Conservation (phyloP, 23 red algal genomes). For the Cyanidioschyzon merolae region DNA sequence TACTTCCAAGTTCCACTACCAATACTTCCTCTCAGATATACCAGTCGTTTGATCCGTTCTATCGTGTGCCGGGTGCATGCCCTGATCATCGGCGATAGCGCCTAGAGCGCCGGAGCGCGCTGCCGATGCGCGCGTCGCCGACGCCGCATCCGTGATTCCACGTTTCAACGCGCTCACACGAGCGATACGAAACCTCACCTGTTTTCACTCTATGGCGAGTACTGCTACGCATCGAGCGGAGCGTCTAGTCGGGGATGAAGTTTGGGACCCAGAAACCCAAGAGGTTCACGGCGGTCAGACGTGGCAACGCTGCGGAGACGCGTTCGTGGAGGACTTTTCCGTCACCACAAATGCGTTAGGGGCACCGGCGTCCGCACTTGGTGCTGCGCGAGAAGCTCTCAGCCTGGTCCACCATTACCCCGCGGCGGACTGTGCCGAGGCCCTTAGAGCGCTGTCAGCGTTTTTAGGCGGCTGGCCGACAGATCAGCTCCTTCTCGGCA, state of each 20-base stretch:
- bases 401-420: slow-evolving; percentile 84
- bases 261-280: slow-evolving; percentile 86
- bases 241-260: background rate
- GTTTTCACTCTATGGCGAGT: too few relatives aligned
- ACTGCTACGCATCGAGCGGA: background rate
- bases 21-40: too few relatives aligned
- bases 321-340: slow-evolving; percentile 73
- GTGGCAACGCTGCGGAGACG: slow-evolving; percentile 60
- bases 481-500: slow-evolving; percentile 68
- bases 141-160: too few relatives aligned
- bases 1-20: too few relatives aligned
- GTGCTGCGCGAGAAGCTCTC: slow-evolving; percentile 38
- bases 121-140: too few relatives aligned
- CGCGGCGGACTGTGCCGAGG: slow-evolving; percentile 50
- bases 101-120: too few relatives aligned
- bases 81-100: too few relatives aligned
- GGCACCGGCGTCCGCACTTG: slow-evolving; percentile 41
- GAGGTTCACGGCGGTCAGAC: slow-evolving; percentile 96
- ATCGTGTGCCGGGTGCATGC: too few relatives aligned
- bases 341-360: slow-evolving; percentile 96
- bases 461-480: slow-evolving; percentile 40
- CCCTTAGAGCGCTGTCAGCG: slow-evolving; percentile 31
- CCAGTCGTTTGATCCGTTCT: too few relatives aligned
- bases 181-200: too few relatives aligned
- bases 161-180: too few relatives aligned